A percentile compares a stretch with the other conserved stretches of the same genome.
phyloP scores from a whole-genome alignment of 2,329 filamentous ascomycete species.

The Hymenotorrendiella dingleyae region DNA sequence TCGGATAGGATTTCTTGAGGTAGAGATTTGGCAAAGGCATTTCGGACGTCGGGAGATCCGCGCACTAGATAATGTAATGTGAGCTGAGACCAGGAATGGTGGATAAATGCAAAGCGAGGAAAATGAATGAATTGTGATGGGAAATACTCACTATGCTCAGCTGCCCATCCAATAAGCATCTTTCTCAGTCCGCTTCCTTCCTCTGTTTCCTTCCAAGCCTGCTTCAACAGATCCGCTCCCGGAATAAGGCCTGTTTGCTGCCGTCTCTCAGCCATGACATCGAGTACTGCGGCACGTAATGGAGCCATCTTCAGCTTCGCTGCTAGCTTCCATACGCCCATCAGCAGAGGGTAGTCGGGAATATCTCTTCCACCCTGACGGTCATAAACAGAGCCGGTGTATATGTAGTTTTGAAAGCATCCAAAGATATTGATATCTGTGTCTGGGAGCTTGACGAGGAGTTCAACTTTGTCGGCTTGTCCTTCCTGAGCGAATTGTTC shows the following conservation, averaged over 20 bases:
- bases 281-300: constrained; percentile 34
- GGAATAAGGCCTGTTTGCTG: constrained; percentile 49
- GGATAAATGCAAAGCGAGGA: background rate
- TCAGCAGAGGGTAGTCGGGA: constrained; percentile 23
- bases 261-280: constrained; percentile 52
- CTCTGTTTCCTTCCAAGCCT: constrained; percentile 57
- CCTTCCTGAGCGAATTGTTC: constrained; percentile 18
- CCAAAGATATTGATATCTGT: constrained; percentile 23
- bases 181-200: constrained; percentile 53
- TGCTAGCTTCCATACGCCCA: constrained; percentile 28
- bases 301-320: constrained; percentile 24
- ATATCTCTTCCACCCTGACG: constrained; percentile 16
- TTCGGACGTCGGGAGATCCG: constrained; percentile 44
- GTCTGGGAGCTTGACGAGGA: constrained; percentile 23
- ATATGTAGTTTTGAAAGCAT: constrained; percentile 28
- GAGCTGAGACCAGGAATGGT: background rate
- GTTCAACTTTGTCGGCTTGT: constrained; percentile 17
- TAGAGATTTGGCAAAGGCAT: constrained; percentile 54
- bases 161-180: constrained; percentile 55
- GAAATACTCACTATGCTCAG: constrained; percentile 44
- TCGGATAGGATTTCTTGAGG: constrained; percentile 58
- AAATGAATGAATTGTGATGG: background rate
- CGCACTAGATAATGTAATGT: constrained; percentile 32
- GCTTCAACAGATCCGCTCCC: constrained; percentile 50
- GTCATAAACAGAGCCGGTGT: constrained; percentile 26